phyloP scores from a whole-genome alignment of 2,329 filamentous ascomycete species.

The Microcyclospora pomicola region DNA sequence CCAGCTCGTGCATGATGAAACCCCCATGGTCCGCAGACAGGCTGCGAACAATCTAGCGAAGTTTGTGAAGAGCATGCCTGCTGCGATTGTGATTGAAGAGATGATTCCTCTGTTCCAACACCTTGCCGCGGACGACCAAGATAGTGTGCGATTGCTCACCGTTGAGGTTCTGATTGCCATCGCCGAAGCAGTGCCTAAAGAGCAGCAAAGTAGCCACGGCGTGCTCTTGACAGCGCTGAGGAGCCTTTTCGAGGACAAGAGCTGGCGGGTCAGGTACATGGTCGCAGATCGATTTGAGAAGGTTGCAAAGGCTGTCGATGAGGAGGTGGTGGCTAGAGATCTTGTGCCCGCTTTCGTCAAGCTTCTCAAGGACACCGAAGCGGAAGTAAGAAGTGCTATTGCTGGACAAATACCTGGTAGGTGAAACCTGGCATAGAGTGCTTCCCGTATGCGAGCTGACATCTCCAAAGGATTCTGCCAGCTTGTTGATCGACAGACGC shows the following conservation, averaged over 20 bases:
- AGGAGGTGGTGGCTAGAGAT: constrained; percentile 87
- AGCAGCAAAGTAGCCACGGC: constrained; percentile 92
- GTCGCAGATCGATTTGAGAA: constrained; percentile 97
- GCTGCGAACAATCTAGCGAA: constrained; percentile 92
- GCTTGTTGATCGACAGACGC: constrained; percentile 70
- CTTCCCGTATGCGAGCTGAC: constrained; percentile 14
- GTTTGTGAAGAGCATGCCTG: constrained; percentile 94
- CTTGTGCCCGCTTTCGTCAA: constrained; percentile 95
- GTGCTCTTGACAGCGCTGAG: constrained; percentile 81
- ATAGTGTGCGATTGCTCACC: constrained; percentile 88
- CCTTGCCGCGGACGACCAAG: constrained; percentile 89
- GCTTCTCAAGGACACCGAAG: constrained; percentile 92
- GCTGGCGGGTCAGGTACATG: constrained; percentile 98
- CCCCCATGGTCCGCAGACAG: constrained; percentile 95
- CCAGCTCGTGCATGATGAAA: constrained; percentile 91
- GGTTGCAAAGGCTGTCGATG: constrained; percentile 97
- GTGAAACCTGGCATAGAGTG: constrained; percentile 2
- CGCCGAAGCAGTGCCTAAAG: constrained; percentile 92
- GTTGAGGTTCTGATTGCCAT: constrained; percentile 95
- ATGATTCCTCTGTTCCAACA: constrained; percentile 99
- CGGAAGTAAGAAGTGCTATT: constrained; percentile 92
- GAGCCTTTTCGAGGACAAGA: constrained; percentile 96
- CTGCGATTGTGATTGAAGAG: constrained; percentile 83
- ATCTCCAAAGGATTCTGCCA: constrained; percentile 62
- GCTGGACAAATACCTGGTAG: constrained; percentile 85